Base-by-base conservation (phyloP, 805 yeast genomes). In the Pichia deserticola region DNA sequence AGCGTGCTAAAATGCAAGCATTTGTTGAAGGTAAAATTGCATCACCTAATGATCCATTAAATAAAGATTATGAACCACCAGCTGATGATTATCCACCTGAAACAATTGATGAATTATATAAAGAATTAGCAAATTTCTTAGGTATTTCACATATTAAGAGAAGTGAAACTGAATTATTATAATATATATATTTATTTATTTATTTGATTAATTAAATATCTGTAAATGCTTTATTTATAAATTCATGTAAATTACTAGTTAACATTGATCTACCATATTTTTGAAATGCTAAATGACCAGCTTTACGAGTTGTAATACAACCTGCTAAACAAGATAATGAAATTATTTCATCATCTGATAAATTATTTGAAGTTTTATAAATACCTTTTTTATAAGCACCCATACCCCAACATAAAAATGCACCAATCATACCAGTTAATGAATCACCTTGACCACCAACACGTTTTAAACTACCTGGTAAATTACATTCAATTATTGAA, bases 401-500 rank as follows among this genome's bases (percentile, higher is more conserved):
- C 28, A 75, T 61, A 6, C 86, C 79, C 95, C 96, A 92, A 5
- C 88, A 86, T 35, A 86, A 60, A 59, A 92, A 72, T 0, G 96
- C 84, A 1, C 90, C 89, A n/a, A 89, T 67, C 28, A 87, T 71
- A 0, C 99, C 99, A 0, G 92, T 79, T 38, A 93, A 65, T 0
- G 97, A 86, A 59, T 93, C 99, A 29, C 99, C 99, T 68, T 93
- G 98, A 0, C 99, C 99, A 11, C 97, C 97, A 7, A 87, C 95
- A 48, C 99, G 74, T 60, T 87, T 84, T 45, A 69, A 66, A 7
- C 93, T 83, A 1, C 98, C 97, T 13, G 63, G 58, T 34, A 70
- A 60, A 36, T 72, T 73, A 27, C 42, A 35, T 53, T 74, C 76
- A 7, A 86, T 54, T 5, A 68, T 58, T 5, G 64, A 60, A 5